Evolutionary conservation across 2,329 filamentous ascomycete species (phyloP), one percentile per base, ranked within the genome.

Genomic region (Fusarium clavum): DNA sequence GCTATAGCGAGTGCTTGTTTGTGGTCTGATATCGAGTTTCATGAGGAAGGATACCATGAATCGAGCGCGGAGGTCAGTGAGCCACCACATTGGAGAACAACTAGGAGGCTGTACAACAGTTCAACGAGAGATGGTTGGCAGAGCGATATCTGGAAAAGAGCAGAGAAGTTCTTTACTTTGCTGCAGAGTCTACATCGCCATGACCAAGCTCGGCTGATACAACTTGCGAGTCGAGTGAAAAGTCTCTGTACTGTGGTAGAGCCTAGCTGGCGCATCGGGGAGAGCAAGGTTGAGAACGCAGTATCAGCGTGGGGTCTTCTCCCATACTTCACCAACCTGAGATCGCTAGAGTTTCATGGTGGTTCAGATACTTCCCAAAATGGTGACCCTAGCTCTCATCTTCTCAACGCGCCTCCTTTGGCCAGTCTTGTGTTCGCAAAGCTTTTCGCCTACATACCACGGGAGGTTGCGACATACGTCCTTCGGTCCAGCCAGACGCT

Each of bases 11-110:
- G 44, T 8, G n/a, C 41, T 2, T 32, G 32, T 1, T 5, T 73
- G 9, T 71, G 70, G 70, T 20, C 12, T 5, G 49, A 61, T 4
- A 67, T 73, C 9, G 68, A 73, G 13, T 40, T 73, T 9, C 71
- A 73, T 16, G 43, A 48, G 8, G 25, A 13, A 2, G 59, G 61
- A 4, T 70, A 72, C 18, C 68, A 73, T 7, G 58, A 64, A 13
- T 71, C 67, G 2, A 51, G 56, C 4, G 51, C 27, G 3, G 70
- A 71, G 22, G 30, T 69, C 3, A 56, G 34, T 2, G 41, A 61
- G 7, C 64, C 70, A 6, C 16, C 34, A 1, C 59, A 61, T 8
- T 55, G 56, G 18, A 56, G 38, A 16, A 14, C 41, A 9, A 6
- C 13, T 2, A 11, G 34, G 2, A 34, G 68, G 4, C 16, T 16